Evolutionary conservation across 2,329 filamentous ascomycete genomes (phyloP).

Genomic region (Neonectria ditissima): DNA sequence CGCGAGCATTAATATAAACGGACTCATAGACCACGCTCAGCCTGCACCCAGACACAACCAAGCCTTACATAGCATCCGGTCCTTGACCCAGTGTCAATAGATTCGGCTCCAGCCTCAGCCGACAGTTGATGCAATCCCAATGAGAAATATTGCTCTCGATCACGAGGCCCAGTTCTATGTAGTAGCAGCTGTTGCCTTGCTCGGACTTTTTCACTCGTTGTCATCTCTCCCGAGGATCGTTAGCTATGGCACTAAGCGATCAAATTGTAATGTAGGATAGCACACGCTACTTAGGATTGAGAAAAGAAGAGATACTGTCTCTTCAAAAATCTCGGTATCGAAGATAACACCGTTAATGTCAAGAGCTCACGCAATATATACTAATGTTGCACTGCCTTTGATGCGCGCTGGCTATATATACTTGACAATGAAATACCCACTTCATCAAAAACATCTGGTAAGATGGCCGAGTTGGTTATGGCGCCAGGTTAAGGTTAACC

Average conservation of each 20-base stretch:
- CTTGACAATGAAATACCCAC: rapidly evolving
- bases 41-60: no score
- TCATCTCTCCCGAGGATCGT: not conserved
- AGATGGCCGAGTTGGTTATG: conserved; percentile 54
- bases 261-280: not conserved
- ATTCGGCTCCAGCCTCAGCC: no score
- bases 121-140: no score
- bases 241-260: not conserved
- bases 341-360: not conserved
- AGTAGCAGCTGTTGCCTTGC: no score
- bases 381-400: not conserved
- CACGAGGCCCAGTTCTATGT: rapidly evolving
- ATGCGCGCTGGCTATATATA: not conserved
- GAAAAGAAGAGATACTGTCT: not conserved
- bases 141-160: no score
- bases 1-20: no score
- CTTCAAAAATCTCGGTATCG: not conserved
- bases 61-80: no score
- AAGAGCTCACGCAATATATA: not conserved
- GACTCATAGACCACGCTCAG: no score
- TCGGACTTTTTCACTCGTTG: not conserved
- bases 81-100: no score
- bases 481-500: conserved; percentile 51
- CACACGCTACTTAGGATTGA: not conserved
- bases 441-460: conserved; percentile 32